Evolutionary conservation across 441 rosid species (phyloP), one percentile per base, ranked within the genome.

Genomic region (Codiaeum variegatum): DNA sequence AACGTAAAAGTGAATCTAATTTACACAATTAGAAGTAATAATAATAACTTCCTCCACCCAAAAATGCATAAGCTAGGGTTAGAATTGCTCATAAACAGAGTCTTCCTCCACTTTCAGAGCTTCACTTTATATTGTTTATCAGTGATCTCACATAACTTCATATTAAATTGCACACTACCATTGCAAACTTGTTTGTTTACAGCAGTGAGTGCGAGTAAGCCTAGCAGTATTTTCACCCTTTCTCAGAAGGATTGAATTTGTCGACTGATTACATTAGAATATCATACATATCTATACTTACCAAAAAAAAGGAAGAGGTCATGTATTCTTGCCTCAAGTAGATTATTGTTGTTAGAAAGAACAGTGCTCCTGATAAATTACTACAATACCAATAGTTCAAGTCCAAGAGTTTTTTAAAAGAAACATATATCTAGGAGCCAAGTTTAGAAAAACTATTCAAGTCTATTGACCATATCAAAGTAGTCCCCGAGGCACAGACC

Each of bases 271-370:
- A 67, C 24, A 69, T 51, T 38, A 5, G 34, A 26, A 54, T 19
- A 24, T 60, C 21, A 26, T 19, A 38, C 28, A 21, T 16, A 62
- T 10, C 40, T 55, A n/a, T n/a, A n/a, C 46, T 29, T 12, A 31
- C 6, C 32, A 70, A 80, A 61, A 44, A 26, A 76, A 40, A 19
- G n/a, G n/a, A n/a, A n/a, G 54, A 19, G 55, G 58, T 44, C 24
- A 54, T 55, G 55, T 26, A 54, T 72, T 49, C 62, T 54, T 40
- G 11, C 62, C 36, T 42, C 69, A 51, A 59, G 28, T 19, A 56
- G 47, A 75, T 15, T 5, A 18, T 32, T 40, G 31, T 21, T 47
- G 5, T 16, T 38, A 16, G 12, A 38, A 24, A 62, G 58, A 66
- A 34, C 31, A 55, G 10, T 16, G 46, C 31, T 66, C 38, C 26